Percentiles rank a stretch among this genome's conserved stretches.
phyloP scores from a whole-genome alignment of 2,329 filamentous ascomycete genomes.

The Ascosphaera apis region DNA sequence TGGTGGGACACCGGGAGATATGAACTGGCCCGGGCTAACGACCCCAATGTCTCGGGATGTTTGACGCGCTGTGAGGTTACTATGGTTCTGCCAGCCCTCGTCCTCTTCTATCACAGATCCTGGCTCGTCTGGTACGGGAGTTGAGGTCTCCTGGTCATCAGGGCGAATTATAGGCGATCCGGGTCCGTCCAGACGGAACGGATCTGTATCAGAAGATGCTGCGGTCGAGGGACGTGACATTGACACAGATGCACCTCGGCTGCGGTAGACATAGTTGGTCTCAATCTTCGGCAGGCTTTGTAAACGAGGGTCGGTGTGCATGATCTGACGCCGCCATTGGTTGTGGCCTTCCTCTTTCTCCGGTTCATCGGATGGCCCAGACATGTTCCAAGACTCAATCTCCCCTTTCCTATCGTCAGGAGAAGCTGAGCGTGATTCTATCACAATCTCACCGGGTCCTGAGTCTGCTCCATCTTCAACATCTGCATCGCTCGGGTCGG shows the following conservation, averaged over 20 bases:
- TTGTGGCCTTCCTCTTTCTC: neutral
- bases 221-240: slow-evolving; percentile 18
- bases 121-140: slow-evolving; percentile 30
- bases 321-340: neutral
- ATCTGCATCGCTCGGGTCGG: neutral
- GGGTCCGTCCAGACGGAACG: slow-evolving; percentile 19
- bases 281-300: neutral
- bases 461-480: neutral
- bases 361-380: neutral
- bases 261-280: neutral
- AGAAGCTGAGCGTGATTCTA: neutral
- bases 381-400: neutral
- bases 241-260: neutral
- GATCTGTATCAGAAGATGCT: slow-evolving; percentile 17
- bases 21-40: too few relatives aligned
- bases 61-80: neutral
- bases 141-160: slow-evolving; percentile 9
- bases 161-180: slow-evolving; percentile 4
- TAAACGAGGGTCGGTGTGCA: neutral
- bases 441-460: neutral
- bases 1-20: too few relatives aligned
- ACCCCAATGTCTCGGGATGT: too few relatives aligned
- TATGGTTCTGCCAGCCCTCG: slow-evolving; percentile 10
- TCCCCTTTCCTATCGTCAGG: neutral
- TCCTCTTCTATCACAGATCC: slow-evolving; percentile 29